Evolutionary conservation across 176 grass and related monocot species (phyloP), one percentile per base, ranked within the genome.

Genomic region (Zoysia japonica): DNA sequence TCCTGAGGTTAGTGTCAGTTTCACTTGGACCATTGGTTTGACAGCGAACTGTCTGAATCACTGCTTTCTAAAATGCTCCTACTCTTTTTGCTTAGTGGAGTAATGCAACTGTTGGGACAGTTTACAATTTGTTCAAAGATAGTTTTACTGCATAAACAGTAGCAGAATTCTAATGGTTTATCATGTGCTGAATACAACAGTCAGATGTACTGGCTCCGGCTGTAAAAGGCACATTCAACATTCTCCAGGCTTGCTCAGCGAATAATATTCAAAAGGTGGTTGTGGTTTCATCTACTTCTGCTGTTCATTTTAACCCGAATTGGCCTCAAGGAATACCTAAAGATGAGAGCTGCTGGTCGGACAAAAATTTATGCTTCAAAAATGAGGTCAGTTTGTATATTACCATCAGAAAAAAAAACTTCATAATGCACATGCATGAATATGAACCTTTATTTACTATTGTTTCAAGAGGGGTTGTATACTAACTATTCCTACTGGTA

Each of bases 341-440:
- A 48, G 82, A 91, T 10, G 85, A 91, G 82, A 81, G 39, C 1
- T 85, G 89, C 17, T 88, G 85, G 89, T 85, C 89, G 14, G 73
- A 87, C 54, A 87, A 48, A 70, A 15, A 85, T 1, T 44, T 80
- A 0, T 91, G 85, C 78, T 63, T 9, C 37, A 14, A 69, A 15
- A 75, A 35, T 45, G 47, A 85, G 82, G 89, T 91, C 47, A 45
- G 57, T 47, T 10, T 61, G n/a, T 61, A 8, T 6, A 19, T 61
- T 36, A 11, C 9, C 9, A 19, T 60, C 7, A 36, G 9, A 28
- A 74, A 9, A 50, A 76, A 47, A 12, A 38, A 16, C 72, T 59
- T 4, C 3, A 69, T 1, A 16, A 11, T 28, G 65, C 50, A 68
- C n/a, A 70, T 47, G 5, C 19, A 47, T 4, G 51, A 7, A 37